phyloP scores from a whole-genome alignment of 164 flowering plant genomes.

The Liquidambar formosana region DNA sequence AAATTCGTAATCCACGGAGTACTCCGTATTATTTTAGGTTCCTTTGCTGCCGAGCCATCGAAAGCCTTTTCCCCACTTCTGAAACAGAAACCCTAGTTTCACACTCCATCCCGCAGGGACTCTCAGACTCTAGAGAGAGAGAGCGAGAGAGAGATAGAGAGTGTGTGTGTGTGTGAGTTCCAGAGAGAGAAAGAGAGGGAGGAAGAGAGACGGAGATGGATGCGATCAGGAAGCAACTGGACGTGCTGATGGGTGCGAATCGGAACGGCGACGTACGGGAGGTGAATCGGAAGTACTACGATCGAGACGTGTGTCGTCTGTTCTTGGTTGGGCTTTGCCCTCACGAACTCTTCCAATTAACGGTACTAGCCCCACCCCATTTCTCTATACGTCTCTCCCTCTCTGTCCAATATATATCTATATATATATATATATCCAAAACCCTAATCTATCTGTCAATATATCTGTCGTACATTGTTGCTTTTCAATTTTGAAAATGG shows the following conservation, averaged over 20 bases:
- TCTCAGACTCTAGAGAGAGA: too few relatives aligned
- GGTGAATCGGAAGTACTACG: slow-evolving; percentile 89
- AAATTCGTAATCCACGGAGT: too few relatives aligned
- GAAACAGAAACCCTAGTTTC: too few relatives aligned
- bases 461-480: neutral
- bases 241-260: slow-evolving; percentile 95
- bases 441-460: neutral
- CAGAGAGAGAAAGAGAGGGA: neutral
- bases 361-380: slow-evolving; percentile 57
- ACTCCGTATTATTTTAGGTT: too few relatives aligned
- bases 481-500: neutral
- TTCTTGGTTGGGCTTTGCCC: slow-evolving; percentile 95
- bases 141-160: too few relatives aligned
- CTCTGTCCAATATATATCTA: too few relatives aligned
- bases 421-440: too few relatives aligned
- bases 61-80: too few relatives aligned
- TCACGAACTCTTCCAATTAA: slow-evolving; percentile 94
- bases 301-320: slow-evolving; percentile 97
- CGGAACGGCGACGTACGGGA: slow-evolving; percentile 91
- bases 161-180: too few relatives aligned
- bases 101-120: too few relatives aligned
- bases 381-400: too few relatives aligned
- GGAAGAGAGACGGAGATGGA: slow-evolving; percentile 46
- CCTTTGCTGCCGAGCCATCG: too few relatives aligned
- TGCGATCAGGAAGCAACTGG: slow-evolving; percentile 92